These are phyloP conservation scores for Cercis canadensis DNA, from an alignment of 306 rosid species.

Conservation along the genomic window DNA sequence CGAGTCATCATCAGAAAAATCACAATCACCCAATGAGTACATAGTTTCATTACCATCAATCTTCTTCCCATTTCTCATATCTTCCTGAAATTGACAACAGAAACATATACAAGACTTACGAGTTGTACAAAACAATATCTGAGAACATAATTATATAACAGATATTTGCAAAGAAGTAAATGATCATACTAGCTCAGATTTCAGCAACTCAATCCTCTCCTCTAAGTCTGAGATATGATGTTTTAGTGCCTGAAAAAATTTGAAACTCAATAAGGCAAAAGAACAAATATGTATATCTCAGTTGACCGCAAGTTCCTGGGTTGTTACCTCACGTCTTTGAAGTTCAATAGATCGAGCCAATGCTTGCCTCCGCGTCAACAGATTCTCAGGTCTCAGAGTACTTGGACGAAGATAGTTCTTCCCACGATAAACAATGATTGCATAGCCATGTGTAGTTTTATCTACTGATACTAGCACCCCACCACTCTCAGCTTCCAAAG, in stretches of 20 bases:
- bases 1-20: slow-evolving; percentile 53
- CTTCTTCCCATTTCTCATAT: slow-evolving; percentile 54
- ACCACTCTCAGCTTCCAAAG: slow-evolving; percentile 97
- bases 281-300: not conserved
- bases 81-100: slow-evolving; percentile 63
- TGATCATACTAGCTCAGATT: slow-evolving; percentile 63
- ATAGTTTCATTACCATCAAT: slow-evolving; percentile 40
- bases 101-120: slow-evolving; percentile 16
- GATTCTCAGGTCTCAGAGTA: slow-evolving; percentile 68
- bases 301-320: slow-evolving; percentile 21
- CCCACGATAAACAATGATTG: slow-evolving; percentile 81
- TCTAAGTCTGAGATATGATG: slow-evolving; percentile 72
- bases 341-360: slow-evolving; percentile 83
- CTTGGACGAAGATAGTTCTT: slow-evolving; percentile 76
- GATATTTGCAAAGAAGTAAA: slow-evolving; percentile 18
- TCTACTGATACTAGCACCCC: slow-evolving; percentile 88
- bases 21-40: slow-evolving; percentile 37
- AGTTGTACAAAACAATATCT: slow-evolving; percentile 30
- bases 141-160: slow-evolving; percentile 24
- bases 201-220: slow-evolving; percentile 75
- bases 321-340: slow-evolving; percentile 83
- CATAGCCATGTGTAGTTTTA: slow-evolving; percentile 74
- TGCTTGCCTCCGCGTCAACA: slow-evolving; percentile 80
- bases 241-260: slow-evolving; percentile 67
- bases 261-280: slow-evolving; percentile 33